These are phyloP conservation scores for Albugo candida DNA, from an alignment of 352 stramenopile species.

Conservation along the genomic window DNA sequence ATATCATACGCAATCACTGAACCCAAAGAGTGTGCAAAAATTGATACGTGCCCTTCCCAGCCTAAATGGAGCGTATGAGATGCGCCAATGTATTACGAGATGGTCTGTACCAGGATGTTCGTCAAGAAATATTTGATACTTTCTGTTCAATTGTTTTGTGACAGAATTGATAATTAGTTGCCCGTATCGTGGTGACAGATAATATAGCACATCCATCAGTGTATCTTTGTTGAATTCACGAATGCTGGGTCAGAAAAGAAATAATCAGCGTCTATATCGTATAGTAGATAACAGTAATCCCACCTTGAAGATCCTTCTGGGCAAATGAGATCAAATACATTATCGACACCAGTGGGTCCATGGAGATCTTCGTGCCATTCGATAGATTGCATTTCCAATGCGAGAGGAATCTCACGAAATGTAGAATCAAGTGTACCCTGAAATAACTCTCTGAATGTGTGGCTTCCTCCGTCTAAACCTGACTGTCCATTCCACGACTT, in stretches of 20 bases:
- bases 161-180: slow-evolving; percentile 85
- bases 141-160: slow-evolving; percentile 70
- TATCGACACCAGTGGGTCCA: slow-evolving; percentile 64
- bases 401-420: slow-evolving; percentile 62
- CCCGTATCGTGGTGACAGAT: slow-evolving; percentile 78
- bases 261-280: neutral
- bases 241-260: slow-evolving; percentile 24
- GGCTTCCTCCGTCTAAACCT: slow-evolving; percentile 54
- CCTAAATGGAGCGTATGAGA: slow-evolving; percentile 9
- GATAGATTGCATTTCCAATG: slow-evolving; percentile 76
- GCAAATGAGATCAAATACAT: slow-evolving; percentile 67
- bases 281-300: slow-evolving; percentile 1
- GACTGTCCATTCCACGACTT: slow-evolving; percentile 59
- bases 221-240: slow-evolving; percentile 88
- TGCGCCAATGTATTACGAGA: neutral
- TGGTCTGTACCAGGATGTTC: slow-evolving; percentile 36
- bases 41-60: slow-evolving; percentile 77
- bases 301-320: slow-evolving; percentile 54
- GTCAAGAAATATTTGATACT: slow-evolving; percentile 81
- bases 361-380: slow-evolving; percentile 82
- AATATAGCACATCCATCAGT: slow-evolving; percentile 88
- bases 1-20: slow-evolving; percentile 87
- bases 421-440: slow-evolving; percentile 53
- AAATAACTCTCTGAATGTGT: slow-evolving; percentile 62
- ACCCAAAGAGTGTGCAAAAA: slow-evolving; percentile 79